Evolutionary conservation across 75 land plant species (phyloP).

Genomic region (Isoetes taiwanensis): DNA sequence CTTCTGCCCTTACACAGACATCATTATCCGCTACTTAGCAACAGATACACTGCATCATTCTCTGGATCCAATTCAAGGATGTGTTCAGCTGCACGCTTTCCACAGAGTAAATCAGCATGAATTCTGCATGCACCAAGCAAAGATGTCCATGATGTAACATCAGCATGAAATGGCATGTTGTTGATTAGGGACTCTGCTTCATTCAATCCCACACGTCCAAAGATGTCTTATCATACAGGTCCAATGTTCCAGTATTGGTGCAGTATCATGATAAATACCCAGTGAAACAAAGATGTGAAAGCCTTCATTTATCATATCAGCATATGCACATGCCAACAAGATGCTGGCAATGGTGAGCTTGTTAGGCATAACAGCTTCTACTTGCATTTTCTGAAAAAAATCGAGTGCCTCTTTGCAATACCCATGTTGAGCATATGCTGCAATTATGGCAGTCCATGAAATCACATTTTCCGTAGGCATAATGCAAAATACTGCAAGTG

Average conservation of each 20-base stretch:
- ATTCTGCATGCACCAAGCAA: constrained; percentile 3
- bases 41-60: neutral
- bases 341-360: neutral
- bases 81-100: neutral
- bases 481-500: too few species aligned
- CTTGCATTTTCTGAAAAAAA: constrained; percentile 5
- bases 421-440: constrained; percentile 5
- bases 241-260: too few species aligned
- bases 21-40: too few species aligned
- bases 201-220: neutral
- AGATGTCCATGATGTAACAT: neutral
- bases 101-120: neutral
- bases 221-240: too few species aligned
- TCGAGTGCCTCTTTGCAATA: neutral
- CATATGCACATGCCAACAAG: constrained; percentile 5
- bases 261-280: too few species aligned
- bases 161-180: neutral
- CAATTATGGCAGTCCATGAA: constrained; percentile 15
- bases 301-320: too few species aligned
- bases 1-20: too few species aligned
- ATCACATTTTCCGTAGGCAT: too few species aligned
- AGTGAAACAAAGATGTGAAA: too few species aligned
- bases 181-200: neutral
- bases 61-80: neutral
- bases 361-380: neutral